These are phyloP conservation scores for Xerocomus amazonicus DNA, from an alignment of 1,284 basidiomycete species.

Conservation along the genomic window DNA sequence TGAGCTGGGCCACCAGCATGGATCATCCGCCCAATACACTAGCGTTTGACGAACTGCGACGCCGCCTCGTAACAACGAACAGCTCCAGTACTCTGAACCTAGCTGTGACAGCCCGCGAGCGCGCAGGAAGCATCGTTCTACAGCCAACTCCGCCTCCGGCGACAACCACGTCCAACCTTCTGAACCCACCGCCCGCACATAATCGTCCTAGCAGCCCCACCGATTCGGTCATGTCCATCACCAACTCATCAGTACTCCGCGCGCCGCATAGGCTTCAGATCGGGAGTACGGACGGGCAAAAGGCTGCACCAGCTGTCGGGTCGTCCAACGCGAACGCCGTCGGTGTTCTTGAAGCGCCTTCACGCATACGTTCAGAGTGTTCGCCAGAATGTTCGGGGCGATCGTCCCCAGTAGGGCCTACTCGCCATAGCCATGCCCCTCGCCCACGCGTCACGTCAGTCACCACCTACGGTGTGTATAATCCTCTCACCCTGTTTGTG, in stretches of 20 bases:
- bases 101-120: constrained; percentile 43
- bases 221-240: constrained; percentile 65
- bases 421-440: constrained; percentile 44
- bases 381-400: constrained; percentile 66
- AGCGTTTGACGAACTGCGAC: constrained; percentile 71
- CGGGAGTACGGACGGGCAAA: constrained; percentile 67
- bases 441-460: constrained; percentile 50
- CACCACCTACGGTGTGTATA: constrained; percentile 64
- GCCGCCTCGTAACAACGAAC: constrained; percentile 67
- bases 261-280: constrained; percentile 60
- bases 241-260: constrained; percentile 61
- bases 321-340: constrained; percentile 75
- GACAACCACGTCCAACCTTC: constrained; percentile 23
- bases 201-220: constrained; percentile 69
- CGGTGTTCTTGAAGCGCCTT: constrained; percentile 70
- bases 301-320: constrained; percentile 81
- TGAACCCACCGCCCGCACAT: constrained; percentile 31
- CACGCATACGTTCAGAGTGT: constrained; percentile 56
- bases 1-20: constrained; percentile 44
- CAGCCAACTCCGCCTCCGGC: constrained; percentile 34
- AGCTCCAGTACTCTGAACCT: constrained; percentile 57
- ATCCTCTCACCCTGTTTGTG: not conserved
- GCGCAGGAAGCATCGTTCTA: constrained; percentile 32
- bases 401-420: constrained; percentile 61
- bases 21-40: constrained; percentile 43